Conservation (phyloP, 495 filamentous ascomycete genomes). For the Symbiotaphrina buchneri region DNA sequence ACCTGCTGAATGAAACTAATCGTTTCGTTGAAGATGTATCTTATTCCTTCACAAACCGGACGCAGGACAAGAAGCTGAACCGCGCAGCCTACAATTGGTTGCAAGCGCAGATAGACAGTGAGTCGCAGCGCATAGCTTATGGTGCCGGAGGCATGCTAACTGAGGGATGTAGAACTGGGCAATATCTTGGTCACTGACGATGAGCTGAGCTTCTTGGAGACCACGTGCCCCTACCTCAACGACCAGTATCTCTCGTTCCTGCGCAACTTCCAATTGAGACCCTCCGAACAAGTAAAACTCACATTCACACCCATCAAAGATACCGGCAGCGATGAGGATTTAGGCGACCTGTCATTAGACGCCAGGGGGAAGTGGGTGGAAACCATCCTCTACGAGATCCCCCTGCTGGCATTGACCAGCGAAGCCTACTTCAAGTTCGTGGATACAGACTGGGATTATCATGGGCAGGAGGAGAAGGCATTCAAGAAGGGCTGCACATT, state of each 20-base stretch:
- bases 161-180: conserved; percentile 47
- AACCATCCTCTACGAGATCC: conserved; percentile 95
- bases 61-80: conserved; percentile 75
- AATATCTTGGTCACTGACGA: conserved; percentile 55
- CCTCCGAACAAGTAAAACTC: conserved; percentile 53
- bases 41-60: conserved; percentile 88
- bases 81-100: conserved; percentile 73
- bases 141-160: background rate
- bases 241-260: conserved; percentile 60
- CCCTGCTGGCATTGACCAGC: conserved; percentile 71
- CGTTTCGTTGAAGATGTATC: conserved; percentile 51
- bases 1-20: conserved; percentile 8
- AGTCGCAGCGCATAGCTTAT: conserved; percentile 9
- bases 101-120: conserved; percentile 55
- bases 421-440: conserved; percentile 95
- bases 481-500: conserved; percentile 52
- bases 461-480: conserved; percentile 67
- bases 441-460: conserved; percentile 72
- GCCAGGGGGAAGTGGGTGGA: conserved; percentile 76
- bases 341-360: conserved; percentile 50
- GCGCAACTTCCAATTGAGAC: conserved; percentile 54
- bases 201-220: conserved; percentile 56
- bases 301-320: conserved; percentile 43
- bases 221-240: conserved; percentile 62
- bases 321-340: conserved; percentile 39